Base-by-base conservation (phyloP, 106 monocot genomes). In the Dendrobium nobile region DNA sequence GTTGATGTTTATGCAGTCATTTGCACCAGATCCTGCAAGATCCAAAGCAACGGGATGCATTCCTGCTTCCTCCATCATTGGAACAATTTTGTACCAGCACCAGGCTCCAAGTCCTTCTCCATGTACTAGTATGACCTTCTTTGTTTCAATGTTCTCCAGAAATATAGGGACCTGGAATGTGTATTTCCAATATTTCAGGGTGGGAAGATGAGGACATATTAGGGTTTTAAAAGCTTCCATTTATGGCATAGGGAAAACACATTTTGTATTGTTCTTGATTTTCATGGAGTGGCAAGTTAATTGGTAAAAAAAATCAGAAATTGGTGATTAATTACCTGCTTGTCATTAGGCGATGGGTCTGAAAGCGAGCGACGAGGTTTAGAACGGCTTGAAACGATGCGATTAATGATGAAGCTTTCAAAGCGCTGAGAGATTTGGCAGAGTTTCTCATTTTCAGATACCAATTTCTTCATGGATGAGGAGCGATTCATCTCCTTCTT, bases 31-130 rank as follows among this genome's bases (percentile, higher is more conserved):
- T 28, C 94, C 96, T 37, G 80, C 81, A 47, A 97, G 90, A 88
- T 97, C 96, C 70, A 97, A 72, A 28, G 96, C 89, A 55, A 97
- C 54, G 22, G 96, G 90, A 26, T 80, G 61, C 43, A 94, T 70
- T 42, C 96, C 94, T 8, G 83, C 87, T 89, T 97, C 96, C 80
- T 97, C 96, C 76, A 97, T 54, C 48, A 92, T 54, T 31, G 94
- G 85, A 22, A 94, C 90, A 75, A 83, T 86, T 67, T 97, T 97
- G 83, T 97, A 97, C 96, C 96, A 97, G 84, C 96, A 97, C 96
- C 96, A 97, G 51, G 96, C 96, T 72, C 96, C 96, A 84, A 97
- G 94, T 64, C 96, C 96, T 87, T 97, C 96, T 51, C 96, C 96
- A 67, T 97, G 96, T 31, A 97, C 84, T 13, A 96, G 87, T 61